Base-by-base conservation (phyloP, 768 basidiomycete genomes). In the Leccinum subgranulosum region DNA sequence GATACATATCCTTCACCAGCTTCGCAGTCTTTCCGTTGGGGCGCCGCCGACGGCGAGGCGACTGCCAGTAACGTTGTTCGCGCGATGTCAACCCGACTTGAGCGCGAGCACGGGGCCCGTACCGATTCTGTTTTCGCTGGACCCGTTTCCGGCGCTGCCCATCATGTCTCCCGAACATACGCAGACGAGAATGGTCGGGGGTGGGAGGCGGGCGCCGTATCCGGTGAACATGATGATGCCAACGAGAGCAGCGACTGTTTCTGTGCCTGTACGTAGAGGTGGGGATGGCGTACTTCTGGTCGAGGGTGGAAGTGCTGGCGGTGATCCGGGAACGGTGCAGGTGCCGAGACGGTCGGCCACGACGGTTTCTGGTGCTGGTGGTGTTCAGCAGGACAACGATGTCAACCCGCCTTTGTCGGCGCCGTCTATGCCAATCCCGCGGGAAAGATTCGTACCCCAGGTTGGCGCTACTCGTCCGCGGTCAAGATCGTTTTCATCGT, bases 401-500 rank as follows among this genome's bases (percentile, higher is more conserved):
- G 43, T 19, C 45, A 31, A 36, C 15, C 48, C 59, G 14, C 46
- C 45, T 31, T 43, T 47, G 14, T 33, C 50, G 23, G 31, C 50
- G 23, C 33, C 49, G 47, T 54, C 34, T 58, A 15, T 55, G 31
- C 71, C 72, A 19, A 65, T 88, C 27, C 85, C 81, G 0, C 71
- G 87, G 14, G 76, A 86, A 0, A 85, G 87, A 49, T 90, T 91
- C 64, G 77, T 83, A 56, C 88, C 90, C 0, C 79, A 79, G 55
- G 76, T 75, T 9, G 75, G 77, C 7, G 76, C 76, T 3, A 63
- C 75, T 9, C 74, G 90, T 6, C 82, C 80, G 14, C 73, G 81
- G 6, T 91, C 90, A 5, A 70, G 89, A 51, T 90, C 88, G 21
- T 92, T 92, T 66, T 91, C 89, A 9, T 86, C 83, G 3, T 86